Base-by-base conservation (phyloP, 2,329 filamentous ascomycete species). In the Monilinia laxa region DNA sequence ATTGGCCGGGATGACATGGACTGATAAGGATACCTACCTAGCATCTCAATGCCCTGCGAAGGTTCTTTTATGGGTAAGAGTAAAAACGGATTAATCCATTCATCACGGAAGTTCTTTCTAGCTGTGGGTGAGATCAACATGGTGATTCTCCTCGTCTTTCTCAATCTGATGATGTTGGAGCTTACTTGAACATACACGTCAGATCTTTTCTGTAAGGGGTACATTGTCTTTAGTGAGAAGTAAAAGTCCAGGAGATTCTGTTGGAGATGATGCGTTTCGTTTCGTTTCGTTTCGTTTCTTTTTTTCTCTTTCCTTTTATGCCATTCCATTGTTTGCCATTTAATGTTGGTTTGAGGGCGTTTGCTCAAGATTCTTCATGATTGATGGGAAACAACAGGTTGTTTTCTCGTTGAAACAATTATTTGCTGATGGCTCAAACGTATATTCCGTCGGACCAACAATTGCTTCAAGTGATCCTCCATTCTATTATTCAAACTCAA, bases 41-140 rank as follows among this genome's bases (percentile, higher is more conserved):
- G n/a, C n/a, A n/a, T n/a, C n/a, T n/a, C 52, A 54, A n/a, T 35
- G 57, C 42, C 57, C 57, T 18, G 42, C 57, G 42, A 49, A 59
- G 25, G 9, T 25, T 47, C 40, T 58, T 58, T 47, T 16, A 25
- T 58, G 18, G 25, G 23, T 58, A 47, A n/a, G n/a, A 20, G 7
- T 7, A 14, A 25, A 23, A 20, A 20, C 45, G 25, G 16, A 58
- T 35, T 1, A 9, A 35, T 35, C 31, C 31, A 35, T 35, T 16
- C 23, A n/a, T 20, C 10, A 47, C 10, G 25, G 28, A 54, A 23
- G 31, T 35, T 28, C 28, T 28, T 28, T 4, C 31, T 6, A 6
- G 35, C 28, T 47, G 6, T 35, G 23, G 35, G 16, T 10, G 20
- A 35, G 47, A 59, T 59, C 57, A 23, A 35, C 20, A 2, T 4